Evolutionary conservation across 2,329 filamentous ascomycete genomes (phyloP).

Genomic region (Colletotrichum kahawae): DNA sequence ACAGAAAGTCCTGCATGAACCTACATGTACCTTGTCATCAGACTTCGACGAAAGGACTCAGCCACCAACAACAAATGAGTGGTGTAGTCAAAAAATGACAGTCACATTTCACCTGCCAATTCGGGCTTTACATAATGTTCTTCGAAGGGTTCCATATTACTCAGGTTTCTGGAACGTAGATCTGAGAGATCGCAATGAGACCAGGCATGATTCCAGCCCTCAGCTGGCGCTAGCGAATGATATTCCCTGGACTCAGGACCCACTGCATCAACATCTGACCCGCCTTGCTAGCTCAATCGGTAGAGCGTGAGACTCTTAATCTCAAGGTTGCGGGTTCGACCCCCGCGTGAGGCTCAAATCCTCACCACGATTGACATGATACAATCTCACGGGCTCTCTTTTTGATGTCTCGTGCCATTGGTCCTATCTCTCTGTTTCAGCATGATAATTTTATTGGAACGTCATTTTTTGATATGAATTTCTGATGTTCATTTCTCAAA

Average conservation of each 20-base stretch:
- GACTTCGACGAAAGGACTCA: background rate
- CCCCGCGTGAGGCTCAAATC: constrained; percentile 29
- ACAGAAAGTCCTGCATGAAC: background rate
- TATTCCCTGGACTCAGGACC: fast-evolving
- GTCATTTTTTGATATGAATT: background rate
- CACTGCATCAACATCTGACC: background rate
- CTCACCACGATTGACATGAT: background rate
- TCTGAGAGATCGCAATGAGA: background rate
- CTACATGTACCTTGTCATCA: background rate
- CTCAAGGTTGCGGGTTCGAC: constrained; percentile 27
- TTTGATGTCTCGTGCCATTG: background rate
- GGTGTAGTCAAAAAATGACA: background rate
- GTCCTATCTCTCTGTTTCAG: background rate
- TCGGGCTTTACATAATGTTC: background rate
- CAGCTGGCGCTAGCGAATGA: background rate
- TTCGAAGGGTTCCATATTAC: background rate
- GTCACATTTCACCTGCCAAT: background rate
- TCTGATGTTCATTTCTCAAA: background rate
- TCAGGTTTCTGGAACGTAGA: background rate
- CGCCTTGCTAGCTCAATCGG: constrained; percentile 66
- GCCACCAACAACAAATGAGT: background rate
- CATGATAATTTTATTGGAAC: background rate
- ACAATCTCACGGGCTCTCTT: background rate
- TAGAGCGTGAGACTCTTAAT: constrained; percentile 76
- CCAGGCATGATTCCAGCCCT: background rate